Base-by-base conservation (phyloP, 441 rosid genomes). In the Populus hybrid region DNA sequence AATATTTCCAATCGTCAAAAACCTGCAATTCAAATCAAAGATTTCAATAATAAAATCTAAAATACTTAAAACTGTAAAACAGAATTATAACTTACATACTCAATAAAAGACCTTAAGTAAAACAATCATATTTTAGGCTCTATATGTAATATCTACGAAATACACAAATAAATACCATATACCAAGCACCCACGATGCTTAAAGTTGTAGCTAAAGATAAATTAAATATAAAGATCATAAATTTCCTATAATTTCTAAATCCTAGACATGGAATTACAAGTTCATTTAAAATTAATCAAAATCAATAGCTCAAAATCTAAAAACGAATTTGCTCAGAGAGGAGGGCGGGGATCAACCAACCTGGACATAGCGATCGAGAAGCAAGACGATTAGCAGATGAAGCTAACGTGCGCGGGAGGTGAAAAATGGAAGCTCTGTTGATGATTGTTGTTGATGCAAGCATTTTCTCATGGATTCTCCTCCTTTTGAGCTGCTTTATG, bases 301-400 rank as follows among this genome's bases (percentile, higher is more conserved):
- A 67, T 57, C 2, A 67, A 38, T 36, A 63, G 14, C 50, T 2
- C 28, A n/a, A 59, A 59, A 20, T 23, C 66, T 21, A 16, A 12
- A 66, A 76, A 28, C 30, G 23, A 9, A 5, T 1, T 24, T 59
- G 8, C 23, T 59, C 1, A 11, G 11, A 69, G 71, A 70, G 74
- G 7, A 53, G 16, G 26, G 20, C 3, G 59, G 30, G 7, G 24
- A 21, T 30, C 18, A 10, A 70, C n/a, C 10, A 46, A 89, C 92
- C 92, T 90, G 74, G 88, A 85, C 94, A 89, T 90, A 79, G 87
- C 82, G 88, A 84, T 67, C 67, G 76, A 38, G 32, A 21, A 32
- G 9, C 3, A 46, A 65, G 5, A 46, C 69, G 76, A 61, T 9
- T 21, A 70, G 69, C 20, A 18, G 81, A 26, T 36, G 77, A 68